A percentile compares a stretch with the other conserved stretches of the same genome.
Evolutionary conservation across 2,329 filamentous ascomycete genomes (phyloP).

Genomic region (Stemphylium lycopersici): DNA sequence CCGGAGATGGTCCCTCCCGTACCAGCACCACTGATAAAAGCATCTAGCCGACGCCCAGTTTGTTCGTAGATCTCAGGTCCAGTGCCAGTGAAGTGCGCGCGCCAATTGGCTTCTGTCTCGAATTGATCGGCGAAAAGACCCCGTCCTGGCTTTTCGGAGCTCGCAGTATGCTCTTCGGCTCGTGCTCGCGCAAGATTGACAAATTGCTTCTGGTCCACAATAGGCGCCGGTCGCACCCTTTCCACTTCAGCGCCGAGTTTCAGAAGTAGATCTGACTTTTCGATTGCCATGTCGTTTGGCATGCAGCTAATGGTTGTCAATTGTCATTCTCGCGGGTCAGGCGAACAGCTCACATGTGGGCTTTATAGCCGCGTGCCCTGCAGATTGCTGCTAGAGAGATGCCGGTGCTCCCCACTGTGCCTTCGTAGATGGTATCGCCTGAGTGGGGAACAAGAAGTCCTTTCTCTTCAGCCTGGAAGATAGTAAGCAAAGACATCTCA

Average conservation of each 20-base stretch:
- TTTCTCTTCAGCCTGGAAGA: constrained; percentile 70
- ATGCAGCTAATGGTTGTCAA: constrained; percentile 68
- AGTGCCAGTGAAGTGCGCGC: constrained; percentile 79
- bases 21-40: constrained; percentile 91
- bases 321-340: background rate
- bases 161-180: constrained; percentile 73
- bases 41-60: constrained; percentile 75
- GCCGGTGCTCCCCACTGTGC: constrained; percentile 93
- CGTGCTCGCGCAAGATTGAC: constrained; percentile 86
- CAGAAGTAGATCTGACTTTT: constrained; percentile 87
- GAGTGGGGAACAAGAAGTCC: constrained; percentile 78
- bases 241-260: constrained; percentile 94
- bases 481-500: constrained; percentile 10
- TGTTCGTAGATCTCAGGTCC: constrained; percentile 89
- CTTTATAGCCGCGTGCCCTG: constrained; percentile 84
- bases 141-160: constrained; percentile 64
- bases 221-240: constrained; percentile 86
- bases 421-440: constrained; percentile 96
- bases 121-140: constrained; percentile 98
- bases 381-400: constrained; percentile 92
- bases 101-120: constrained; percentile 87
- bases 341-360: constrained; percentile 71
- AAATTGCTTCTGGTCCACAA: constrained; percentile 91
- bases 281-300: constrained; percentile 86
- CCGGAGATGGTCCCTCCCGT: constrained; percentile 94